These are phyloP conservation scores for Curvularia sp. DNA, from an alignment of 2,329 filamentous ascomycete species.

Conservation along the genomic window DNA sequence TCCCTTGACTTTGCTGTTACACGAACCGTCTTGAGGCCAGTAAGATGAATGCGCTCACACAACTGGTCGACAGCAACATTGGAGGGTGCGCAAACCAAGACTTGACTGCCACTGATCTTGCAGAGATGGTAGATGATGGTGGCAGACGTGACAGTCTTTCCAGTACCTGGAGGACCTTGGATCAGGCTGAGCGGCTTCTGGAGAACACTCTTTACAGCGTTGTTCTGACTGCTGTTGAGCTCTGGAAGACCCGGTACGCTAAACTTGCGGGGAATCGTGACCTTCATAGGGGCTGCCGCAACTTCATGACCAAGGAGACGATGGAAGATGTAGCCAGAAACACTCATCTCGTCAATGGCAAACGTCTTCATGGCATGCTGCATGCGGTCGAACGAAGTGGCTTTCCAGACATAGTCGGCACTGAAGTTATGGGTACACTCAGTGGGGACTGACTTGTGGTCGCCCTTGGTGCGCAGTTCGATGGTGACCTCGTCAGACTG, in stretches of 20 bases:
- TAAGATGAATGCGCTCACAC: constrained; percentile 94
- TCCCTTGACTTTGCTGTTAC: constrained; percentile 98
- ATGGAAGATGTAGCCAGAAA: constrained; percentile 98
- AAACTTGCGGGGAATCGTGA: constrained; percentile 94
- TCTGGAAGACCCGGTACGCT: constrained; percentile 93
- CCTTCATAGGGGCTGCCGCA: constrained; percentile 92
- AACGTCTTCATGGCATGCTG: constrained; percentile 99
- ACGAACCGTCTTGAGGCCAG: constrained; percentile 93
- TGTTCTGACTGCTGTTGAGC: constrained; percentile 93
- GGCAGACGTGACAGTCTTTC: constrained; percentile 97
- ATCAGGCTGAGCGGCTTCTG: constrained; percentile 95
- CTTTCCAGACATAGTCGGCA: constrained; percentile 99
- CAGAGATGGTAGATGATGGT: constrained; percentile 98
- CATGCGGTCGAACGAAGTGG: constrained; percentile 99
- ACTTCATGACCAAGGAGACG: constrained; percentile 95
- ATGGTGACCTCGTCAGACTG: constrained; percentile 97
- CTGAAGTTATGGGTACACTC: constrained; percentile 98
- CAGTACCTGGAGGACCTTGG: constrained; percentile 94
- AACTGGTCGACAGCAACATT: constrained; percentile 99
- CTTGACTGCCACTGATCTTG: constrained; percentile 92
- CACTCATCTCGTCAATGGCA: constrained; percentile 95
- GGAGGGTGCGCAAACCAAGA: constrained; percentile 94
- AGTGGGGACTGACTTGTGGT: constrained; percentile 93
- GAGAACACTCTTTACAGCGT: constrained; percentile 92
- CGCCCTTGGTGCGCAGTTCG: constrained; percentile 90